These are phyloP conservation scores for Fistulina hepatica DNA, from an alignment of 1,284 basidiomycete genomes.

Conservation along the genomic window DNA sequence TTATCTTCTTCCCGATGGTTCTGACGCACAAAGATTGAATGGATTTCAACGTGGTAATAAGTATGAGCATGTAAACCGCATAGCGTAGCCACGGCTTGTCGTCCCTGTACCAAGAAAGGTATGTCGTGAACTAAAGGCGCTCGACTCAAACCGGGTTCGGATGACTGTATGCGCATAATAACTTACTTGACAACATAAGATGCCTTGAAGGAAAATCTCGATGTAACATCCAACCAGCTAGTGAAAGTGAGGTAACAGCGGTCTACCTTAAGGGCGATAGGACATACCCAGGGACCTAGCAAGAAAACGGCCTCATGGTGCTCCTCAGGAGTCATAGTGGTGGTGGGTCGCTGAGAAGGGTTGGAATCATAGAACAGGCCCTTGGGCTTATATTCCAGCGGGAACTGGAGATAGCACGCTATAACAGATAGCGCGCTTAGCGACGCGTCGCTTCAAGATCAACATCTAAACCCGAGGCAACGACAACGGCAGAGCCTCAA, in stretches of 20 bases:
- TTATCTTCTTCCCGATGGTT: not conserved
- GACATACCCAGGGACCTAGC: not conserved
- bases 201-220: slow-evolving; percentile 24
- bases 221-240: slow-evolving; percentile 19
- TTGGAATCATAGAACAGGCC: no score
- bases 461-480: no score
- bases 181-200: slow-evolving; percentile 23
- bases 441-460: no score
- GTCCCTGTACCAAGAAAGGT: slow-evolving; percentile 19
- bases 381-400: no score
- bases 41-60: slow-evolving; percentile 23
- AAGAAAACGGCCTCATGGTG: slow-evolving; percentile 1
- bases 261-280: not conserved
- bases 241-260: not conserved
- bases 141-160: not conserved
- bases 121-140: slow-evolving; percentile 20
- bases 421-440: no score
- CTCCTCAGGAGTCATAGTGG: slow-evolving; percentile 1
- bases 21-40: slow-evolving; percentile 22
- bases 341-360: no score
- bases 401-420: no score
- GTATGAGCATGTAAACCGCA: slow-evolving; percentile 18
- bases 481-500: no score
- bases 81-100: slow-evolving; percentile 19
- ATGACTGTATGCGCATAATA: not conserved